Conservation (phyloP, 331 rosid genomes). For the Phaseolus coccineus region DNA sequence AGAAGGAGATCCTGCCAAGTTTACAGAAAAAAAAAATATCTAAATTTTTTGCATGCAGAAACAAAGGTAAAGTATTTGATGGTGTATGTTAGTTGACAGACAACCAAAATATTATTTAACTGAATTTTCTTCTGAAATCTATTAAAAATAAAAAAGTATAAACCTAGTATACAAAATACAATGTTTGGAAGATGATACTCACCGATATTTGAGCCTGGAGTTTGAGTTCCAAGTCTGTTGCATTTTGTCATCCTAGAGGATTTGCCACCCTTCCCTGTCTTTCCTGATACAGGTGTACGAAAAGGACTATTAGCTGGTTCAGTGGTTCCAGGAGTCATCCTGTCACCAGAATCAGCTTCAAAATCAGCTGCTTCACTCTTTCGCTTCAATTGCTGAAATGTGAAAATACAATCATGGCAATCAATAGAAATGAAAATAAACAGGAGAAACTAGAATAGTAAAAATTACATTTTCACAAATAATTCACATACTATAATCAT, state of each 20-base stretch:
- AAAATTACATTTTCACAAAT: conserved; percentile 27
- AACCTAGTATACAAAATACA: conserved; percentile 36
- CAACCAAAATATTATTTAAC: background rate
- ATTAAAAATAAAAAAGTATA: conserved; percentile 1
- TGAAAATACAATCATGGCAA: conserved; percentile 22
- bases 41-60: conserved; percentile 22
- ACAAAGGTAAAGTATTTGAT: conserved; percentile 27
- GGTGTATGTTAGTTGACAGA: conserved; percentile 15
- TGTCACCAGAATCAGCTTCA: conserved; percentile 76
- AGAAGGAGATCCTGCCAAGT: conserved; percentile 85
- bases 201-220: conserved; percentile 81
- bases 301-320: conserved; percentile 61
- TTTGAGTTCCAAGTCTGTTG: conserved; percentile 77
- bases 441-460: conserved; percentile 11
- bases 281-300: conserved; percentile 79
- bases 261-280: conserved; percentile 77
- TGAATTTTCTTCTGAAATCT: conserved; percentile 2
- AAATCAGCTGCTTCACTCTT: conserved; percentile 65
- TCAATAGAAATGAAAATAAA: conserved; percentile 22
- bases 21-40: conserved; percentile 22
- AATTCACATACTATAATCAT: background rate
- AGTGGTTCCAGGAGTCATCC: conserved; percentile 59
- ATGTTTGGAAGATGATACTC: conserved; percentile 45
- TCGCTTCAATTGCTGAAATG: conserved; percentile 72
- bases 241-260: conserved; percentile 76